Evolutionary conservation across 108 stramenopile species (phyloP).

Genomic region (Fistulifera pelliculosa): DNA sequence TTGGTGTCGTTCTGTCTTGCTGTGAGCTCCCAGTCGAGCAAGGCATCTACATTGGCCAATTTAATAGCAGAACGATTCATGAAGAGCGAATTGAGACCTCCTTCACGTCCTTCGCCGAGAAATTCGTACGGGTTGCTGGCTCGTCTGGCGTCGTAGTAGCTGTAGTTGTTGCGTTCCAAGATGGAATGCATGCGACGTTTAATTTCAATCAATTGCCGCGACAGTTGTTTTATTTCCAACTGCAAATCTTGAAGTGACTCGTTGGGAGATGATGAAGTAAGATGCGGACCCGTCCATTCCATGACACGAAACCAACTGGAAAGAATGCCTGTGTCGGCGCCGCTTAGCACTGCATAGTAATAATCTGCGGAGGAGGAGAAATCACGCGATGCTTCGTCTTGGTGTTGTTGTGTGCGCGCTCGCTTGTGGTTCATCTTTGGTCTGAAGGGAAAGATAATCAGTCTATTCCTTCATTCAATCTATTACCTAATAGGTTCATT

Average conservation of each 20-base stretch:
- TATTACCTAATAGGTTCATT: no score
- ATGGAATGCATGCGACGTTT: conserved; percentile 46
- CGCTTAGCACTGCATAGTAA: no score
- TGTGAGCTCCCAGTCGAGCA: conserved; percentile 45
- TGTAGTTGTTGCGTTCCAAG: conserved; percentile 47
- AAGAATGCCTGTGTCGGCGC: no score
- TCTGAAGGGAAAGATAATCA: no score
- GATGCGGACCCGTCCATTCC: background rate
- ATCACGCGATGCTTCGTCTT: no score
- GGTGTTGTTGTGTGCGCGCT: no score
- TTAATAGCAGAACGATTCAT: conserved; percentile 77
- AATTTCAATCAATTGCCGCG: conserved; percentile 34
- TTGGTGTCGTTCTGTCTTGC: background rate
- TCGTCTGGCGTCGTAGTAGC: conserved; percentile 32
- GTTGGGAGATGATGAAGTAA: background rate
- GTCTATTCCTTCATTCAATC: no score
- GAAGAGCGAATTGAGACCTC: conserved; percentile 33
- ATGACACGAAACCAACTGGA: conserved; percentile 2
- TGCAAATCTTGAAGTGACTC: background rate
- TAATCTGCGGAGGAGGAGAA: no score
- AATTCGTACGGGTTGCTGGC: conserved; percentile 65
- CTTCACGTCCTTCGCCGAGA: conserved; percentile 36
- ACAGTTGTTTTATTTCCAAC: conserved; percentile 11
- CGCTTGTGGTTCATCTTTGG: no score
- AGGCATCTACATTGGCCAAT: conserved; percentile 71